Evolutionary conservation across 768 basidiomycete genomes (phyloP), one percentile per base, ranked within the genome.

Genomic region (Phylloporus sp.): DNA sequence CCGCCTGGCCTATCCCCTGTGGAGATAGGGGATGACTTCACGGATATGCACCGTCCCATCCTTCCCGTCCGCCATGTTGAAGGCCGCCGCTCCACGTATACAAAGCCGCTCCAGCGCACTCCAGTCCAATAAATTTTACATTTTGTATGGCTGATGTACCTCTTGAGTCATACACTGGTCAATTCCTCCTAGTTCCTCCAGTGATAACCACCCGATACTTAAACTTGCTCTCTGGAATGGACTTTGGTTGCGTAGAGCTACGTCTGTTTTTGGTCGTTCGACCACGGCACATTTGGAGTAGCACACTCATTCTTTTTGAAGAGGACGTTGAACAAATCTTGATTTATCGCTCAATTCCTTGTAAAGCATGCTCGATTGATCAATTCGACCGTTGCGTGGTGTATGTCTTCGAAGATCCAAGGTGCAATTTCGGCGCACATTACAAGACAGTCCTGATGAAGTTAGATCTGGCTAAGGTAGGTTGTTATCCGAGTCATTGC

Each of bases 1-100:
- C 76, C 79, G 9, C 65, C 74, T 1, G 75, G 70, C 50, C 60
- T 80, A 15, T 73, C 75, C 23, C 66, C 67, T 13, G 57, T 49
- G 32, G 68, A 69, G n/a, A 38, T 24, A 7, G 51, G 52, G 31
- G n/a, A 23, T 18, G 13, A 47, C 5, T 15, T 10, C 15, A 45
- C 45, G n/a, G 29, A 46, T 15, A 18, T 51, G 35, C 20, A 43
- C 20, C 43, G 56, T 23, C 23, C 45, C n/a, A n/a, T 10, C 41
- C 23, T 15, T 27, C 22, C 9, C 57, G 53, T 22, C 66, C 48
- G 10, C 39, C 45, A 23, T 61, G 54, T 26, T 32, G 45, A 48
- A 20, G 45, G 26, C 59, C 54, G 1, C 58, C 23, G 43, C 22
- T 29, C 38, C 15, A n/a, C 32, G 23, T 38, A 49, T 15, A 9